Base-by-base conservation (phyloP, 495 filamentous ascomycete species). In the Podospora bellae-mahoneyi region DNA sequence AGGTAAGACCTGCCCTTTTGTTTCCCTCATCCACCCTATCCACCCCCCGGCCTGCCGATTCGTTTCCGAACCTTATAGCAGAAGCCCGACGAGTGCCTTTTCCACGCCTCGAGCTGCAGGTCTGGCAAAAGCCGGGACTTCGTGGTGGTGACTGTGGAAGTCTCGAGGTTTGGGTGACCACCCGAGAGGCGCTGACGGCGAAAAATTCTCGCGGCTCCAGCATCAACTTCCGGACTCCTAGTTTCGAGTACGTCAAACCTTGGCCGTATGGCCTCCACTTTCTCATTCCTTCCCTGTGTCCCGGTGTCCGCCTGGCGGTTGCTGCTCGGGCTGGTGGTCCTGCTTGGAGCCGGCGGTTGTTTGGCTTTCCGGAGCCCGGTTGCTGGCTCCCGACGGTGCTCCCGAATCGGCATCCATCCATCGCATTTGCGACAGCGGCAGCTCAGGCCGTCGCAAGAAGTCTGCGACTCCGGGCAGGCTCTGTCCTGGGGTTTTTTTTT, bases 1-100 rank as follows among this genome's bases (percentile, higher is more conserved):
- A 78, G 76, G 76, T 78, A 78, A 78, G 76, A 78, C 75, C 75
- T 74, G 75, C 71, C 68, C 68, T 75, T 76, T 75, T 69, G 58
- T 73, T 76, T 70, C 67, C 73, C 67, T 66, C 69, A 68, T 71
- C 72, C 75, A 73, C 71, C 71, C 71, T 72, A 70, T 75, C 70
- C 73, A 70, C 73, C 75, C 75, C 55, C 76, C 72, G 71, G 72
- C 67, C 66, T 71, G 69, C 73, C 73, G 71, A 72, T 74, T 73
- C 64, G 71, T 70, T 48, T 48, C 39, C 39, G 39, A 48, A 48
- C 9, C 9, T 10, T 48, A 18, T 48, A 5, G 39, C 9, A 13
- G 15, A 16, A 16, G 7, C 23, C 23, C 23, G 23, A 23, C 39
- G 7, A 10, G 39, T 48, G 39, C 3, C 73, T 65, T 65, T 65